Evolutionary conservation across 1,284 basidiomycete genomes (phyloP).

Genomic region (Leccinum griseonigrum): DNA sequence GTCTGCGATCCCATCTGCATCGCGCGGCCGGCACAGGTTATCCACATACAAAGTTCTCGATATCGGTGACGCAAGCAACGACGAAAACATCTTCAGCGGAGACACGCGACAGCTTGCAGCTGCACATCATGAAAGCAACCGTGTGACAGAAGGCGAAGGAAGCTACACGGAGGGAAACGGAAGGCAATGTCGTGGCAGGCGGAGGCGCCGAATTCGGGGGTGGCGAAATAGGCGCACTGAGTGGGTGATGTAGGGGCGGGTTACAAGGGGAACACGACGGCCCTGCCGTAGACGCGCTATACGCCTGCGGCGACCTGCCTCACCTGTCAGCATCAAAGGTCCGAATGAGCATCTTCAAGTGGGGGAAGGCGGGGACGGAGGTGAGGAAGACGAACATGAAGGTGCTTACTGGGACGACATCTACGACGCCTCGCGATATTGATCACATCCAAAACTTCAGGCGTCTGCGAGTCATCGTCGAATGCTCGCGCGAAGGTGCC

Average conservation of each 20-base stretch:
- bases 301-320: constrained; percentile 15
- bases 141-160: not conserved
- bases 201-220: constrained; percentile 31
- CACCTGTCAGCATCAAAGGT: constrained; percentile 14
- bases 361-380: constrained; percentile 1
- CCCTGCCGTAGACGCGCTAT: constrained; percentile 31
- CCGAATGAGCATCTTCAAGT: constrained; percentile 2
- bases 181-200: constrained; percentile 13
- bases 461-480: constrained; percentile 27
- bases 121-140: not conserved
- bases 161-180: not conserved
- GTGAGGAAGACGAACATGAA: constrained; percentile 21
- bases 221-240: constrained; percentile 2
- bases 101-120: constrained; percentile 19
- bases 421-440: constrained; percentile 75
- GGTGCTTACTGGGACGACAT: constrained; percentile 66
- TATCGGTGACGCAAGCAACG: constrained; percentile 4
- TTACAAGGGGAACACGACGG: constrained; percentile 7
- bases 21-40: not conserved
- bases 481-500: constrained; percentile 22
- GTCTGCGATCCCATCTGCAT: not conserved
- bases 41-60: not conserved
- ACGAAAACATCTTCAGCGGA: constrained; percentile 13
- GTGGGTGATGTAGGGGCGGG: not conserved
- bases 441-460: constrained; percentile 23